Conservation (phyloP, 2,329 filamentous ascomycete species). For the Fusarium multiceps region DNA sequence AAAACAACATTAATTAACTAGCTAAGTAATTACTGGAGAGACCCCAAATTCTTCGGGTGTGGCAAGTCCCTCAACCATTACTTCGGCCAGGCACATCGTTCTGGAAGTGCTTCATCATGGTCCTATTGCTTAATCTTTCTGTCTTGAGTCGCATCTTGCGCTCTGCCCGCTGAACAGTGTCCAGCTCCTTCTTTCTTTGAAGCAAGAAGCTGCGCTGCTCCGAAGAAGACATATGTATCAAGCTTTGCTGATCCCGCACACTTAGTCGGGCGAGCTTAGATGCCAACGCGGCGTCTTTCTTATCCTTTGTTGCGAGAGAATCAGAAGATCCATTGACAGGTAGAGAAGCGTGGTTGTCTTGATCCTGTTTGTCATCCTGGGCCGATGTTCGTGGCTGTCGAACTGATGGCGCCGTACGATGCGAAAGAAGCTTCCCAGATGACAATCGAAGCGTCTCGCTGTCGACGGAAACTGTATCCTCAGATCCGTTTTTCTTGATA, state of each 20-base stretch:
- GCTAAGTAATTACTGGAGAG: too few species aligned
- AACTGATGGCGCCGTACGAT: constrained; percentile 1
- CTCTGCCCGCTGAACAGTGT: constrained; percentile 9
- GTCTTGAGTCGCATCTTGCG: constrained; percentile 12
- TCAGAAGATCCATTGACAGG: rapidly evolving
- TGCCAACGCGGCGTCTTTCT: constrained; percentile 13
- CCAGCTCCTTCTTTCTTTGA: constrained; percentile 31
- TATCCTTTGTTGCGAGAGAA: constrained; percentile 12
- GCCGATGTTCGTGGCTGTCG: neutral
- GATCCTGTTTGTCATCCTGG: neutral
- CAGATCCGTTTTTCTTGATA: neutral
- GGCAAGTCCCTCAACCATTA: neutral
- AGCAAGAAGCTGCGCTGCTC: constrained; percentile 28
- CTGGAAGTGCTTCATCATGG: constrained; percentile 25
- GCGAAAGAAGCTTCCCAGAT: constrained; percentile 36
- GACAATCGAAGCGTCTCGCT: constrained; percentile 20
- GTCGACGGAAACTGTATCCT: neutral
- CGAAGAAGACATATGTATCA: constrained; percentile 32
- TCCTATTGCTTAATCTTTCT: constrained; percentile 28
- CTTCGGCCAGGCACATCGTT: constrained; percentile 22
- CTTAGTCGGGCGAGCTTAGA: constrained; percentile 23
- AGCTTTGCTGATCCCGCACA: constrained; percentile 32
- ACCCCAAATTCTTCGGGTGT: neutral
- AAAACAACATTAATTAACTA: neutral
- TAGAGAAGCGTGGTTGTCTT: neutral